Percentiles rank a stretch among this genome's conserved stretches.
These are phyloP conservation scores for Atalantia buxifolia DNA, from an alignment of 345 rosid species.

Conservation along the genomic window DNA sequence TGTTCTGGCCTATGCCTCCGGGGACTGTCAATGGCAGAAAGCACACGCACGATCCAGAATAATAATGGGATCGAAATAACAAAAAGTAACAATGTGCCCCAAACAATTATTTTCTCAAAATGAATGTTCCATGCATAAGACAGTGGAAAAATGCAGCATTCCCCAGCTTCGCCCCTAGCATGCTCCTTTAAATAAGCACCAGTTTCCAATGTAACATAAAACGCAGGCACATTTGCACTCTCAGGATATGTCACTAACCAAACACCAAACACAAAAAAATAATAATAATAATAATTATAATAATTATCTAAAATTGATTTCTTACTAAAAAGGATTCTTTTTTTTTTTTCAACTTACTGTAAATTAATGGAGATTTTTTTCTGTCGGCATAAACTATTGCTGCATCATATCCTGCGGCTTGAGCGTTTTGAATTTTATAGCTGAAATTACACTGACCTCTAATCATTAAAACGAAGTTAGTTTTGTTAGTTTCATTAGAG, in stretches of 20 bases:
- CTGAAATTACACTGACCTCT: constrained; percentile 65
- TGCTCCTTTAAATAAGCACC: constrained; percentile 45
- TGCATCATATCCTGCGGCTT: constrained; percentile 45
- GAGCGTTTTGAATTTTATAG: constrained; percentile 56
- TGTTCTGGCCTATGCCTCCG: constrained; percentile 42
- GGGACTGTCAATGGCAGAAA: constrained; percentile 32
- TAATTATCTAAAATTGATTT: neutral
- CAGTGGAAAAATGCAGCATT: constrained; percentile 57
- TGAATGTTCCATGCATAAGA: constrained; percentile 7
- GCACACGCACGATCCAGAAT: constrained; percentile 31
- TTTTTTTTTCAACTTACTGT: constrained; percentile 39
- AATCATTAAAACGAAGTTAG: constrained; percentile 44
- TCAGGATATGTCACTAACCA: constrained; percentile 55
- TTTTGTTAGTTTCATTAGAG: constrained; percentile 25
- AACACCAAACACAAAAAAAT: neutral
- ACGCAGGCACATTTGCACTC: constrained; percentile 46
- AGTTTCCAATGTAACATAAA: constrained; percentile 49
- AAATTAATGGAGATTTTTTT: constrained; percentile 42
- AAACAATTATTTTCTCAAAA: too few relatives aligned
- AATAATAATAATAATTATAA: too few relatives aligned
- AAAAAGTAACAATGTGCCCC: neutral
- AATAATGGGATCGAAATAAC: constrained; percentile 41
- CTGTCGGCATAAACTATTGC: constrained; percentile 58
- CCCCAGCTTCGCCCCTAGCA: constrained; percentile 39
- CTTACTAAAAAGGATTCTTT: neutral